Base-by-base conservation (phyloP, 2,329 filamentous ascomycete species). In the Xylaria hypoxylon region DNA sequence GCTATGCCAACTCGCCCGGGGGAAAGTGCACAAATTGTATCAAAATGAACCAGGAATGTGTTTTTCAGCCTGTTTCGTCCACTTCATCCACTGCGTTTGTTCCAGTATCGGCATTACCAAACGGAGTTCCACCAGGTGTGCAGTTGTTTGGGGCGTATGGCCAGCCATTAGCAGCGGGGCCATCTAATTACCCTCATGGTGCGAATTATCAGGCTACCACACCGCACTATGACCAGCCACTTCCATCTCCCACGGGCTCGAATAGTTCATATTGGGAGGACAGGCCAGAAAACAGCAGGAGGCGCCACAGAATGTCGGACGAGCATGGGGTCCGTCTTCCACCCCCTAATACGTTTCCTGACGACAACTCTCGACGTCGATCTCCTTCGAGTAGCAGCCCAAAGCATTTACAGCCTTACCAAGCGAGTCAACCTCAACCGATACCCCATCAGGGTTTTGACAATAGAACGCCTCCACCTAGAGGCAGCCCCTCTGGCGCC, bases 1-100 rank as follows among this genome's bases (percentile, higher is more conserved):
- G 86, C 31, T 88, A 88, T 68, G 83, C 86, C 65, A 87, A 85
- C 68, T 86, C 85, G 0, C 84, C 84, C 0, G 86, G 86, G 22
- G 86, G 86, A 11, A 87, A 88, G 69, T 89, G 86, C 70, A 83
- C 86, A 61, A 89, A 88, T 71, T 89, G 86, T 71, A 85, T 86
- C 44, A 86, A 87, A 68, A 87, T 88, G 78, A 86, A 86, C 55
- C 87, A 88, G 70, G 86, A 89, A 67, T 89, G 86, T 66, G 82
- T 88, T 15, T 88, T 89, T 65, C 86, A 88, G 72, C 86, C 86
- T 0, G 86, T 88, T 1, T 87, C 84, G 3, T 85, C 83, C 0
- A 84, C 85, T 11, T 83, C 83, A 44, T 85, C 84, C 5, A 86
- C 86, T 1, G 86, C 86, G 0, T 88, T 88, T 68, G 85, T 88